Percentiles rank a stretch among this genome's conserved stretches.
These are phyloP conservation scores for Aspergillus sp. DNA, from an alignment of 2,329 filamentous ascomycete species.

Conservation along the genomic window DNA sequence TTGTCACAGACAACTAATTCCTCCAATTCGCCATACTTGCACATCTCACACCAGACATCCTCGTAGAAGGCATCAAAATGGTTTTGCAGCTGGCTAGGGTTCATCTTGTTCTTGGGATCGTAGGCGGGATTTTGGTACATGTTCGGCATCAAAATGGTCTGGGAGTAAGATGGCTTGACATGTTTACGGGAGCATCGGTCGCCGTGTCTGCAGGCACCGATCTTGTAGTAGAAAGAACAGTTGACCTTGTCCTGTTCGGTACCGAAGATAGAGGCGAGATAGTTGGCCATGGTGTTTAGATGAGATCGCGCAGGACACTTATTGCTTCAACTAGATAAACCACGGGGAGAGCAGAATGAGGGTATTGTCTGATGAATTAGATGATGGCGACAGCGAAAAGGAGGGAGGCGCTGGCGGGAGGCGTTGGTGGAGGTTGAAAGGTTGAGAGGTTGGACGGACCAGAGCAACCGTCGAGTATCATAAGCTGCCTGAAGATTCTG, in stretches of 20 bases:
- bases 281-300: slow-evolving; percentile 73
- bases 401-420: too few species aligned
- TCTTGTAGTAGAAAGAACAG: slow-evolving; percentile 99
- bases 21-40: slow-evolving; percentile 96
- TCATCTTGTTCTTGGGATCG: slow-evolving; percentile 96
- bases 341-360: background rate
- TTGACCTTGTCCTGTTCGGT: slow-evolving; percentile 99
- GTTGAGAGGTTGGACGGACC: too few species aligned
- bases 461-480: too few species aligned
- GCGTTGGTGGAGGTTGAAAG: too few species aligned
- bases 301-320: too few species aligned
- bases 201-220: slow-evolving; percentile 95
- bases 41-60: slow-evolving; percentile 99
- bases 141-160: slow-evolving; percentile 96
- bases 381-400: too few species aligned
- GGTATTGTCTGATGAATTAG: too few species aligned
- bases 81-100: slow-evolving; percentile 90
- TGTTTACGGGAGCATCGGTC: slow-evolving; percentile 98
- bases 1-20: slow-evolving; percentile 99
- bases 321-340: too few species aligned
- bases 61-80: slow-evolving; percentile 99
- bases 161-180: slow-evolving; percentile 96
- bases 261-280: slow-evolving; percentile 98
- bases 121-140: slow-evolving; percentile 99
- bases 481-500: slow-evolving; percentile 27